phyloP scores from a whole-genome alignment of 2,329 filamentous ascomycete genomes.

The Cytospora paraplurivora region DNA sequence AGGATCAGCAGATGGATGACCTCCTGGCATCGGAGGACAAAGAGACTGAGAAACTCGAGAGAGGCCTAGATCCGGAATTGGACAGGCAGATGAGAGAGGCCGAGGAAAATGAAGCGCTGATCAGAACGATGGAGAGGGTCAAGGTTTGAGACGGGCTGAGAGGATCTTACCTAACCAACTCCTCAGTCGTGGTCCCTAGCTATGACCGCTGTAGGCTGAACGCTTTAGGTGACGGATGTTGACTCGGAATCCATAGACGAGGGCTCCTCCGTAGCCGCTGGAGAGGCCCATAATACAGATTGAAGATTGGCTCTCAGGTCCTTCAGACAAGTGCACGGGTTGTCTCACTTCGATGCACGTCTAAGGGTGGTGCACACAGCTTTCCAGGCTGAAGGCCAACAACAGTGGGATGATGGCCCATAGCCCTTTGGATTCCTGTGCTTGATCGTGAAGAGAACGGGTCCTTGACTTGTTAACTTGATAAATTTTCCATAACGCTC shows the following conservation, averaged over 20 bases:
- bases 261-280: not conserved
- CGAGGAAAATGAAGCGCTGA: slow-evolving; percentile 12
- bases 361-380: not conserved
- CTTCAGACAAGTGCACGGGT: not conserved
- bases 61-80: slow-evolving; percentile 25
- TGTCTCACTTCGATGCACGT: not conserved
- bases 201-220: not conserved
- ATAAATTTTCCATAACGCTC: not conserved
- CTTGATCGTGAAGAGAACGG: not conserved
- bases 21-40: slow-evolving; percentile 23
- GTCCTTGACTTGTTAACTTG: not conserved
- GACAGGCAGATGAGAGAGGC: slow-evolving; percentile 14
- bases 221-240: not conserved
- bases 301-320: not conserved
- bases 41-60: slow-evolving; percentile 28
- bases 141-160: slow-evolving; percentile 17
- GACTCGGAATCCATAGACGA: not conserved
- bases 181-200: not conserved
- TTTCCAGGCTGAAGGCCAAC: not conserved
- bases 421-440: not conserved
- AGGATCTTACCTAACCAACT: not conserved
- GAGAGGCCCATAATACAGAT: not conserved
- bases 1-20: slow-evolving; percentile 32
- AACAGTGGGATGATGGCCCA: not conserved
- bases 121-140: slow-evolving; percentile 23